Percentiles rank a stretch among this genome's conserved stretches.
phyloP scores from a whole-genome alignment of 1,284 basidiomycete genomes.

The Heterobasidion irregulare region DNA sequence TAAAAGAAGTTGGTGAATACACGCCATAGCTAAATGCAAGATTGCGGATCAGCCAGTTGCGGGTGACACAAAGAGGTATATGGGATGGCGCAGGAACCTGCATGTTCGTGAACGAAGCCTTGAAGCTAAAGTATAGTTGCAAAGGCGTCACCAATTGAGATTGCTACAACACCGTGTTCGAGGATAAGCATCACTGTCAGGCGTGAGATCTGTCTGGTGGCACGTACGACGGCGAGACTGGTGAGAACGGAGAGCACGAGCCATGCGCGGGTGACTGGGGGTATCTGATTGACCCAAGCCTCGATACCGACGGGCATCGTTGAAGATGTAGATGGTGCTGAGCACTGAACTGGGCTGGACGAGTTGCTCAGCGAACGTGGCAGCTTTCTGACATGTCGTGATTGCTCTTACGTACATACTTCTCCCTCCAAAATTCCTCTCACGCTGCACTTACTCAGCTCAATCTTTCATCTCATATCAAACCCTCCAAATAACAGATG shows the following conservation, averaged over 20 bases:
- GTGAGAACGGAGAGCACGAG: conserved; percentile 69
- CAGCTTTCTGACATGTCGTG: not conserved
- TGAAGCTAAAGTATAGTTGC: conserved; percentile 89
- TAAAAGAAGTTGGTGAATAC: conserved; percentile 90
- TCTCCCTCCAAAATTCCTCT: no score
- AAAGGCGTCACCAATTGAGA: conserved; percentile 83
- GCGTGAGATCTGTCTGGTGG: not conserved
- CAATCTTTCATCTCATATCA: no score
- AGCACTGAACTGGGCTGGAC: not conserved
- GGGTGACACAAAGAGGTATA: not conserved
- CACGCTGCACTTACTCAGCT: no score
- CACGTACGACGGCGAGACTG: conserved; percentile 75
- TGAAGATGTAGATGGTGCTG: not conserved
- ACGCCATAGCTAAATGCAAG: conserved; percentile 67
- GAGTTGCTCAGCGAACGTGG: not conserved
- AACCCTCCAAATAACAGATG: no score
- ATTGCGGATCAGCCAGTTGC: not conserved
- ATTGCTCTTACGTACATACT: not conserved
- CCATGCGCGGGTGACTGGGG: conserved; percentile 84
- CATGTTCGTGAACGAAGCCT: conserved; percentile 70
- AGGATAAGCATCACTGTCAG: not conserved
- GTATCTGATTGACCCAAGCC: conserved; percentile 82
- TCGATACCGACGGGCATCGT: conserved; percentile 74
- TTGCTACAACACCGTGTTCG: conserved; percentile 49
- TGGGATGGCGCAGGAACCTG: conserved; percentile 44